Conservation (phyloP, 805 yeast genomes). For the Tetrapisispora nanseiensis region DNA sequence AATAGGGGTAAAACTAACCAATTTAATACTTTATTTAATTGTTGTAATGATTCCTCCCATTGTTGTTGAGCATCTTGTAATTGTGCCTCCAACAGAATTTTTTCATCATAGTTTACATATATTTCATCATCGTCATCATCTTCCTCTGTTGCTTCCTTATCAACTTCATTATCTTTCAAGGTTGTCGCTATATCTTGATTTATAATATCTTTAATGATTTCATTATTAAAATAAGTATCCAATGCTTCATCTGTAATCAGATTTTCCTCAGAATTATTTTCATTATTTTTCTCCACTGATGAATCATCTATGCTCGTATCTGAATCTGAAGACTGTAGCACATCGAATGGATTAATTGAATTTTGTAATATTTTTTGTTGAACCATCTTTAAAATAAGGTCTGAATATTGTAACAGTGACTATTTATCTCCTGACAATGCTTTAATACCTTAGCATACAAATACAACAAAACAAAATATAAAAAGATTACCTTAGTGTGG, state of each 20-base stretch:
- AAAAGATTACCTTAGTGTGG: too few species aligned
- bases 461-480: too few species aligned
- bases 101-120: slow-evolving; percentile 14
- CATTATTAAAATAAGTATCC: neutral
- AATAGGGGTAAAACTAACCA: slow-evolving; percentile 54
- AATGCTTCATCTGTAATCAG: too few species aligned
- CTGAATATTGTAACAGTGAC: too few species aligned
- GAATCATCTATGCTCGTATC: neutral
- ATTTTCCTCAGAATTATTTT: too few species aligned
- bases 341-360: slow-evolving; percentile 2
- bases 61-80: slow-evolving; percentile 49
- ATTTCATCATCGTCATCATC: slow-evolving; percentile 7
- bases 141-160: slow-evolving; percentile 2
- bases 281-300: too few species aligned
- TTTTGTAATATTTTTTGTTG: neutral
- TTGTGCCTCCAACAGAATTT: slow-evolving; percentile 10
- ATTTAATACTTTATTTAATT: slow-evolving; percentile 46
- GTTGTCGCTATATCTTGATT: slow-evolving; percentile 2
- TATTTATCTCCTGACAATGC: too few species aligned
- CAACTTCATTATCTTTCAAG: slow-evolving; percentile 3
- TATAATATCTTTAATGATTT: neutral
- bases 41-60: slow-evolving; percentile 62
- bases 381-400: too few species aligned
- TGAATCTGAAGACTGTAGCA: neutral
- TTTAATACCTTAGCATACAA: too few species aligned